Base-by-base conservation (phyloP, 2,329 filamentous ascomycete genomes). In the Claviceps sp. region DNA sequence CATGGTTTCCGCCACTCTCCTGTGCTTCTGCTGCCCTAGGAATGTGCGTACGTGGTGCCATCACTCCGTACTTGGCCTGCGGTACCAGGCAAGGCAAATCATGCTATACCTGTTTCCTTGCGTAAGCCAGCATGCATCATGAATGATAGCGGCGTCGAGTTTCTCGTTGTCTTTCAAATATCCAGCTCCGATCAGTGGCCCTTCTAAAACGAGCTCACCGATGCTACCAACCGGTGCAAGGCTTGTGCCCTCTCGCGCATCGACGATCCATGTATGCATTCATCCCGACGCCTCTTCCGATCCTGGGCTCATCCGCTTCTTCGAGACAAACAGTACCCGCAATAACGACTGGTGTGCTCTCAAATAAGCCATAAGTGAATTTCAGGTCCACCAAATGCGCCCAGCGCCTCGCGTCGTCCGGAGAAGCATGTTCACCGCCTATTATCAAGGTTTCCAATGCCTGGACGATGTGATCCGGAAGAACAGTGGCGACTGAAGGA, bases 1-100 rank as follows among this genome's bases (percentile, higher is more conserved):
- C 74, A 71, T 53, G 70, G 71, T 75, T 76, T 78, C 73, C 74
- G 76, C 65, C 53, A 62, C 22, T 30, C 11, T 14, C 19, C 10
- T 19, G 40, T 50, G 30, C 8, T 37, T 2, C 13, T 19, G 4
- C 26, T n/a, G 45, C 16, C 14, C 30, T 55, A 52, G 46, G 48
- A 45, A 19, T 39, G 30, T 52, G 26, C 19, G 44, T 10, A 46
- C 16, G 42, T 44, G 11, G 13, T 24, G 42, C 24, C 19, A 22
- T 10, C 10, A 24, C 19, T 26, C 16, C 14, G 19, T 24, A 24
- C 2, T 13, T 44, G 13, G 30, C 30, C 10, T 11, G 30, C 30
- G 8, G 8, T 30, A 30, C 30, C 30, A 30, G 30, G 30, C 19
- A 19, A 19, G 19, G 19, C 30, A 30, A 10, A 4, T 30, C 30